Evolutionary conservation across 768 basidiomycete genomes (phyloP), one percentile per base, ranked within the genome.

Genomic region (Amanita fuliginea): DNA sequence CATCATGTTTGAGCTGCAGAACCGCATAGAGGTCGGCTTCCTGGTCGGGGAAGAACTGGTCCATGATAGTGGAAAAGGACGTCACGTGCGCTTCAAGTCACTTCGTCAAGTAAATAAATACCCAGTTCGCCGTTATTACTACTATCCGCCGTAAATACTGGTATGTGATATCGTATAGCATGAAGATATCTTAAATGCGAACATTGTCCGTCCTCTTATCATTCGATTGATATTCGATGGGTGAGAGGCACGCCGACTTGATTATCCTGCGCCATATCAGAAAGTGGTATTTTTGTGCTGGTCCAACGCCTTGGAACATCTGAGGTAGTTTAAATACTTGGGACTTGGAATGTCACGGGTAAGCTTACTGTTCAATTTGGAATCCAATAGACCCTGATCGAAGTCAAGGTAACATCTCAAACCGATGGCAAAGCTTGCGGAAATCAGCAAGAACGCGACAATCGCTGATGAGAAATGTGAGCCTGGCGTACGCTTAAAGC

Each of bases 351-450:
- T 14, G 2, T 21, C n/a, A 14, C 22, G 36, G 47, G 65, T 64
- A 9, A 60, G 72, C 85, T 75, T 65, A 91, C 88, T 78, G 57
- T 81, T 74, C 54, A 76, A 72, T 70, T 92, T 92, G 43, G 86
- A 81, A 13, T 74, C 64, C 48, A 73, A 69, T 16, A 92, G 67
- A n/a, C 90, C 89, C 60, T 78, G 78, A 63, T 86, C 82, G 58
- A 92, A 92, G 68, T 91, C 88, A 24, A 72, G 61, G 69, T 86
- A 86, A 62, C 89, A 92, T 46, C 81, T 78, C 18, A 90, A 60
- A 18, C 89, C 89, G 22, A 91, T 74, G 10, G 67, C 73, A 58
- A 92, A 88, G 9, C 86, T 86, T n/a, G 70, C 62, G 49, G 88
- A 74, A 24, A 91, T 63, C 39, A 91, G 70, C 13, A 91, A 47